These are phyloP conservation scores for Triticum aestivum DNA, from an alignment of 176 grass and related monocot species.

Conservation along the genomic window IWGSC_CS_RefSeq_v2.1 NC_057809.1:512519597-512520096, in stretches of 20 bases:
- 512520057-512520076: constrained; percentile 31
- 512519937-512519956: neutral
- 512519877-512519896: neutral
- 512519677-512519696: too few relatives aligned
- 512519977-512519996: constrained; percentile 5
- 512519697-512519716: too few relatives aligned
- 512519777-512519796: neutral
- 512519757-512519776: neutral
- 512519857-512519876: neutral
- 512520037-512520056: constrained; percentile 19
- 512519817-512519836: too few relatives aligned
- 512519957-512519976: constrained; percentile 39
- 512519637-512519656: too few relatives aligned
- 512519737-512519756: neutral
- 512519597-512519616: too few relatives aligned
- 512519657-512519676: too few relatives aligned
- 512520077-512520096: constrained; percentile 31
- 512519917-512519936: neutral
- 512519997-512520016: constrained; percentile 11
- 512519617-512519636: too few relatives aligned
- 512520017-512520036: constrained; percentile 39
- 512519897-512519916: neutral
- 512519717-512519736: too few relatives aligned
- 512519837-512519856: neutral
- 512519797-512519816: too few relatives aligned